Evolutionary conservation across 2,329 filamentous ascomycete species (phyloP), one percentile per base, ranked within the genome.

Genomic region (Cladosporium velox): DNA sequence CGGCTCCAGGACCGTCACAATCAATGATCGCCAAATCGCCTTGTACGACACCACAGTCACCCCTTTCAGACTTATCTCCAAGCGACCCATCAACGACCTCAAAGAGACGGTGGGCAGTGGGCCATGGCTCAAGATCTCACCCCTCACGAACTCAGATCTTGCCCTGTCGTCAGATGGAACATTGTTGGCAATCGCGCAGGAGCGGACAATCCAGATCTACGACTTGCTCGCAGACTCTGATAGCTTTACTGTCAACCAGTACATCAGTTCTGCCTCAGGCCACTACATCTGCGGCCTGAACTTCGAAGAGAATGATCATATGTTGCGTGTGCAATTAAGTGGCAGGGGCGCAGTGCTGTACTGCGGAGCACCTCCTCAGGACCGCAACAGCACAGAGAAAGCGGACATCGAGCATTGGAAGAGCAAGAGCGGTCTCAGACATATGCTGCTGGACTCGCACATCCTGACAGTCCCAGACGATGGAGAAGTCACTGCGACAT

Each of bases 331-430:
- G 2, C 69, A 70, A 30, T 65, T 77, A 58, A 76, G 72, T 64
- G 73, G 74, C 5, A 77, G 75, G 47, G 75, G 76, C 10, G 68
- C 72, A 2, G 74, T 77, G 1, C 35, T 77, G n/a, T 78, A 78
- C 55, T 70, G 76, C 7, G 76, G 76, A 34, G 73, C 71, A n/a
- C 73, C 76, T 24, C 28, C 44, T 54, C 38, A 51, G 49, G 24
- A 54, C 14, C 34, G 41, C 49, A 32, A 62, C 11, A 66, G 47
- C n/a, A 57, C 38, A 6, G 28, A 57, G 18, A 57, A 59, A n/a
- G 71, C 71, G 5, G 61, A 62, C 4, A 67, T 77, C 8, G 69
- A 72, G 18, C 71, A 77, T 58, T 78, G 76, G 76, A 74, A 76
- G 68, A 73, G 72, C 66, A 73, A 71, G 51, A 67, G 65, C 7